Evolutionary conservation across 495 filamentous ascomycete genomes (phyloP), one percentile per base, ranked within the genome.

Genomic region (Penicillium ucsense): DNA sequence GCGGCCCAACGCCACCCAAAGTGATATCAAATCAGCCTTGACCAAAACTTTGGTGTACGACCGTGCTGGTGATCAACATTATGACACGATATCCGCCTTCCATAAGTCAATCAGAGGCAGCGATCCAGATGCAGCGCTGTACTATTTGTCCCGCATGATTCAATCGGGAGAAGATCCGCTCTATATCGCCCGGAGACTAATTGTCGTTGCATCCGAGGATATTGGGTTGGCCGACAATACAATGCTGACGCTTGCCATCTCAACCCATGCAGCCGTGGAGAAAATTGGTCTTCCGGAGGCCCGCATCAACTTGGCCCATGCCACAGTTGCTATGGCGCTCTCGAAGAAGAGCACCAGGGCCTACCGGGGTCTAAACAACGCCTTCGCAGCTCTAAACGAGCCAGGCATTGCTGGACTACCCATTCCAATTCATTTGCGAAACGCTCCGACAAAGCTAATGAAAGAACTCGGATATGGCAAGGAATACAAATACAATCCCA

Each of bases 81-180:
- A 78, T 51, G 90, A 97, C 59, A 88, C 85, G 42, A 97, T 98
- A 55, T 94, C 87, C 3, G 92, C 92, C 39, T 92, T 98, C 61
- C 92, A 98, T 72, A 98, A 98, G 53, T 88, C 88, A 9, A 79
- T 97, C 30, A 86, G 92, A 11, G 92, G 92, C 20, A 85, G 81
- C 45, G 80, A 92, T 58, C 68, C 91, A 2, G 84, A 97, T 64
- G 92, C 89, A 0, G 74, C 89, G 2, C 73, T 98, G 3, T 97
- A 95, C 68, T 98, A 96, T 62, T 79, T 98, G 5, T 84, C 85
- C 3, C 84, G 92, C 38, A 98, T 98, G 92, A 76, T 98, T n/a
- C 82, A 92, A 51, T 89, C 85, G 2, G 92, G 92, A 35, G 92
- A 98, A 63, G 92, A 97, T 57, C 89, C 91, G 0, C 70, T 97